Conservation (phyloP, 306 rosid genomes). For the Rubus parviflorus region DNA sequence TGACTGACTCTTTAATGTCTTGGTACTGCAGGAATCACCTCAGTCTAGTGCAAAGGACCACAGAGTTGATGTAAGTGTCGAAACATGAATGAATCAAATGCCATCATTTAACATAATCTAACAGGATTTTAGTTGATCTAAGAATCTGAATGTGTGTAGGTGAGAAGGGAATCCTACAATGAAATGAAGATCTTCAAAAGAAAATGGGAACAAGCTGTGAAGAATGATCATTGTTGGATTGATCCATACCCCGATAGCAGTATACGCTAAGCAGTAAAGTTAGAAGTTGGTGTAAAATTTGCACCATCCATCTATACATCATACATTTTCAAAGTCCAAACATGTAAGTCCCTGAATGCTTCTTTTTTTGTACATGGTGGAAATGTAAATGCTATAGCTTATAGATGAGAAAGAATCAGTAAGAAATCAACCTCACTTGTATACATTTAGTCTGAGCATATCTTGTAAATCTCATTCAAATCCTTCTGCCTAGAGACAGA, state of each 20-base stretch:
- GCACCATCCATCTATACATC: background rate
- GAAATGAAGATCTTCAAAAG: conserved; percentile 39
- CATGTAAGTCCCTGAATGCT: background rate
- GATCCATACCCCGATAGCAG: conserved; percentile 29
- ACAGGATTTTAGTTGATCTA: background rate
- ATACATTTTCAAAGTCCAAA: background rate
- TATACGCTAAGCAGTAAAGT: background rate
- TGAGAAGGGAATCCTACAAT: conserved; percentile 50
- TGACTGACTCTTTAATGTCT: background rate
- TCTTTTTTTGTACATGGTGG: background rate
- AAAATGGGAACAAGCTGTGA: conserved; percentile 45
- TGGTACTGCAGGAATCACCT: conserved; percentile 48
- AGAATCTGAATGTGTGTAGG: conserved; percentile 27
- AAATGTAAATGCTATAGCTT: background rate
- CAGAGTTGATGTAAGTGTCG: conserved; percentile 66
- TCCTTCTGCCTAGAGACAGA: background rate
- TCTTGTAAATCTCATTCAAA: background rate
- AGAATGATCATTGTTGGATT: conserved; percentile 45
- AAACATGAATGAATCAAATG: background rate
- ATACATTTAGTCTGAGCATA: background rate
- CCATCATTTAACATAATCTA: background rate
- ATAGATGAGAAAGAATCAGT: background rate
- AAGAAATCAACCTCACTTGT: conserved; percentile 1
- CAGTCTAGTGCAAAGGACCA: conserved; percentile 40
- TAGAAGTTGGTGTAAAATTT: background rate